These are phyloP conservation scores for Penicillium bialowiezense DNA, from an alignment of 495 filamentous ascomycete genomes.

Conservation along the genomic window DNA sequence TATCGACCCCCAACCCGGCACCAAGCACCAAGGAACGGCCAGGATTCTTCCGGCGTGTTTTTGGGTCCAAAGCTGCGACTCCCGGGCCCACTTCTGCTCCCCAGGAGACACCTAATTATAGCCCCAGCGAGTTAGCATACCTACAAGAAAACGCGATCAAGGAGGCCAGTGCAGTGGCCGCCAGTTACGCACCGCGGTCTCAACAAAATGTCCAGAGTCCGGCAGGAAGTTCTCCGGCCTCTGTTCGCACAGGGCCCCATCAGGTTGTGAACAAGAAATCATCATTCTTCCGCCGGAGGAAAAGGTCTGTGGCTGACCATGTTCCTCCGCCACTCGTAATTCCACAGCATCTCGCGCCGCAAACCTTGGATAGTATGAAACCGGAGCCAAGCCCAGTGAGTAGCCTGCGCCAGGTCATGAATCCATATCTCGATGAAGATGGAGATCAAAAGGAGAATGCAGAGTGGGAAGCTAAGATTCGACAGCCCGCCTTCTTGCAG, in stretches of 20 bases:
- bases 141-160: constrained; percentile 29
- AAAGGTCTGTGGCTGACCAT: constrained; percentile 72
- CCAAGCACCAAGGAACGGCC: constrained; percentile 59
- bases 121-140: constrained; percentile 19
- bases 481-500: constrained; percentile 13
- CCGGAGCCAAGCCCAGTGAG: constrained; percentile 72
- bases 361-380: constrained; percentile 30
- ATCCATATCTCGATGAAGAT: constrained; percentile 64
- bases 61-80: constrained; percentile 53
- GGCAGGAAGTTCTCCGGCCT: constrained; percentile 28
- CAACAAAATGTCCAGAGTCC: constrained; percentile 26
- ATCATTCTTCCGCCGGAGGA: constrained; percentile 91
- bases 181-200: constrained; percentile 20
- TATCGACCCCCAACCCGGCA: constrained; percentile 1
- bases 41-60: constrained; percentile 91
- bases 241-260: constrained; percentile 41
- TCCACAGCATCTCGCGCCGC: constrained; percentile 31
- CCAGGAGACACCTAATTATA: constrained; percentile 14
- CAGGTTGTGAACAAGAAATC: constrained; percentile 80
- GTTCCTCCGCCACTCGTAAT: constrained; percentile 48
- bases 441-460: constrained; percentile 22
- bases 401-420: constrained; percentile 87
- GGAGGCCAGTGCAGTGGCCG: constrained; percentile 17
- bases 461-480: constrained; percentile 18
- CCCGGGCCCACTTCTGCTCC: constrained; percentile 7